phyloP scores from a whole-genome alignment of 495 filamentous ascomycete species.

The Penicillium fimorum region DNA sequence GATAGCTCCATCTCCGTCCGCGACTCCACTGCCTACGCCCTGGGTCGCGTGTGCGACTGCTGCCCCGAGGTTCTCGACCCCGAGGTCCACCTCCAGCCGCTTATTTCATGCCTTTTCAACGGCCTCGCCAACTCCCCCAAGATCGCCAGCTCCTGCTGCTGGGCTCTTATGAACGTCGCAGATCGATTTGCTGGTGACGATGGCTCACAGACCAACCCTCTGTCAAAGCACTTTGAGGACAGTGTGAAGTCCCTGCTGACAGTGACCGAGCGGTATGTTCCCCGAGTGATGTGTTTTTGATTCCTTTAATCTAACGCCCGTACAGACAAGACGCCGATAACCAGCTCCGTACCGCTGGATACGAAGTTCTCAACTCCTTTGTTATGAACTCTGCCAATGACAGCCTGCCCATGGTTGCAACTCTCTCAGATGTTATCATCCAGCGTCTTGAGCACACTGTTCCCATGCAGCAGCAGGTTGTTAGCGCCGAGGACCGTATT shows the following conservation, averaged over 20 bases:
- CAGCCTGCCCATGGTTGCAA: conserved; percentile 75
- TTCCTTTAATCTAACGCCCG: conserved; percentile 13
- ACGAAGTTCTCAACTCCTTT: conserved; percentile 93
- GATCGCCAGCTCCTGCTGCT: conserved; percentile 98
- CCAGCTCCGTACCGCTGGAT: conserved; percentile 94
- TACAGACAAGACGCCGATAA: conserved; percentile 73
- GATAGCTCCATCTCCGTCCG: conserved; percentile 84
- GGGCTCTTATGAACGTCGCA: conserved; percentile 97
- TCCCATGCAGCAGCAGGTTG: conserved; percentile 87
- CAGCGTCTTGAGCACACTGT: conserved; percentile 88
- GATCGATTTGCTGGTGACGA: conserved; percentile 87
- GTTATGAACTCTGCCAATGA: conserved; percentile 86
- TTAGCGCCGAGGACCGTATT: conserved; percentile 92
- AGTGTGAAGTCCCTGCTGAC: conserved; percentile 82
- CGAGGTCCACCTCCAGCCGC: conserved; percentile 69
- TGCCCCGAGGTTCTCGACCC: conserved; percentile 87
- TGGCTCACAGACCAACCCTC: conserved; percentile 72
- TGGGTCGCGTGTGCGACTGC: conserved; percentile 91
- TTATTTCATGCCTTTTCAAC: conserved; percentile 85
- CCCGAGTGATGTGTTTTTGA: conserved; percentile 5
- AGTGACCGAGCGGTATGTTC: conserved; percentile 71
- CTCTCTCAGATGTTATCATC: conserved; percentile 77
- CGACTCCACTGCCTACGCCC: conserved; percentile 95
- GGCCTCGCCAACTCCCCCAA: conserved; percentile 89
- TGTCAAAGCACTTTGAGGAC: conserved; percentile 89